These are phyloP conservation scores for Pichia occidentalis DNA, from an alignment of 805 yeast genomes.

Conservation along the genomic window DNA sequence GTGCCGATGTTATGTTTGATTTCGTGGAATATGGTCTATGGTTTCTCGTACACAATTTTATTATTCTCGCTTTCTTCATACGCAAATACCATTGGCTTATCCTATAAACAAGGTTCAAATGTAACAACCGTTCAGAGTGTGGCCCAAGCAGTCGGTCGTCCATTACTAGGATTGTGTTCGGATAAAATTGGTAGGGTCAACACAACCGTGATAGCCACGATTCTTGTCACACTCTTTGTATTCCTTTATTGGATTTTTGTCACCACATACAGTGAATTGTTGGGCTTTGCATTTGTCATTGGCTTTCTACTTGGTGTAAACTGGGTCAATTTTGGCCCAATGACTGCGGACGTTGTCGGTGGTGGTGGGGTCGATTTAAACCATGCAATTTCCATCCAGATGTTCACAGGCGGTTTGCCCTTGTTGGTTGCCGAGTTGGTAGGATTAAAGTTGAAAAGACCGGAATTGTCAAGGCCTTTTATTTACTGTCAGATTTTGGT, in stretches of 20 bases:
- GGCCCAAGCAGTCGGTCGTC: conserved; percentile 46
- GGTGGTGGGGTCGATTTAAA: conserved; percentile 27
- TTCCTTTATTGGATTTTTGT: conserved; percentile 47
- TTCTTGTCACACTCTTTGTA: conserved; percentile 32
- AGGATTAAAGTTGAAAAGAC: conserved; percentile 25
- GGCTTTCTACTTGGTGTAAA: conserved; percentile 45
- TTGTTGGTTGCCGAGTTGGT: conserved; percentile 29
- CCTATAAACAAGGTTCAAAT: conserved; percentile 38
- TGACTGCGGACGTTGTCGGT: conserved; percentile 31
- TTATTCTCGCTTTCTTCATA: conserved; percentile 45
- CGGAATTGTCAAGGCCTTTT: conserved; percentile 37
- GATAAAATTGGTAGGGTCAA: conserved; percentile 44
- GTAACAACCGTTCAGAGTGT: conserved; percentile 41
- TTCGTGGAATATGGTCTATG: conserved; percentile 23
- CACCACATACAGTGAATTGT: conserved; percentile 34
- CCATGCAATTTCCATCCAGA: conserved; percentile 25
- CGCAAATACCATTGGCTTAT: conserved; percentile 42
- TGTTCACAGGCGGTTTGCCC: conserved; percentile 28
- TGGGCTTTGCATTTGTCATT: conserved; percentile 37
- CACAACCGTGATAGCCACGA: conserved; percentile 33
- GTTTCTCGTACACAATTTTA: conserved; percentile 30
- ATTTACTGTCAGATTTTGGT: conserved; percentile 57
- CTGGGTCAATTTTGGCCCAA: conserved; percentile 32
- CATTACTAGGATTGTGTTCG: conserved; percentile 40
- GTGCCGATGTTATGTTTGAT: conserved; percentile 24